Percentiles rank a stretch among this genome's conserved stretches.
These are phyloP conservation scores for Ricinus communis DNA, from an alignment of 345 rosid genomes.

Conservation along the genomic window DNA sequence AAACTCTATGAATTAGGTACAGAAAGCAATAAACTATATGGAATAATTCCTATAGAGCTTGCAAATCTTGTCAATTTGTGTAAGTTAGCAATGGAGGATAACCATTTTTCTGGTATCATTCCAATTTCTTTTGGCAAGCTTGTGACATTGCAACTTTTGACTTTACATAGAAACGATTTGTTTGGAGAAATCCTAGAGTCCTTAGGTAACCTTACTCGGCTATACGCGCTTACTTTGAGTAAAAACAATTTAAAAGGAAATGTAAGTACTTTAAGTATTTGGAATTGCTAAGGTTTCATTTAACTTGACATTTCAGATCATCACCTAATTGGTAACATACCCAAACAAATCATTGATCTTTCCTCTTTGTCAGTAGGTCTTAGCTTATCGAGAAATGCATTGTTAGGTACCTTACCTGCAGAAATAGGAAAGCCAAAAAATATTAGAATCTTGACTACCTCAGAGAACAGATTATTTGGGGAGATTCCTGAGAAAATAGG, in stretches of 20 bases:
- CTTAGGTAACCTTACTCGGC: neutral
- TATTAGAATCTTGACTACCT: neutral
- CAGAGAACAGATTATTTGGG: conserved; percentile 3
- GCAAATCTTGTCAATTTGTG: conserved; percentile 26
- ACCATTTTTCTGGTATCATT: conserved; percentile 18
- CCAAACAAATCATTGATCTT: neutral
- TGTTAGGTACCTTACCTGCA: neutral
- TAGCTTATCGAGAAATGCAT: conserved; percentile 2
- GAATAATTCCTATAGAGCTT: conserved; percentile 9
- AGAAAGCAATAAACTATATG: neutral
- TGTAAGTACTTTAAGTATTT: conserved; percentile 13
- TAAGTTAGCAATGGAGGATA: neutral
- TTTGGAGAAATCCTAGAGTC: conserved; percentile 20
- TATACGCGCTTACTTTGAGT: neutral
- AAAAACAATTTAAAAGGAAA: conserved; percentile 22
- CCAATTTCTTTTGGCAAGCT: conserved; percentile 9
- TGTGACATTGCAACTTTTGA: neutral
- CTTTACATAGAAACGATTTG: neutral
- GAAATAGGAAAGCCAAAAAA: conserved; percentile 7
- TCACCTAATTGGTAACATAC: conserved; percentile 11
- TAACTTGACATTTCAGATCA: neutral
- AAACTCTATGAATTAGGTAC: fast-evolving
- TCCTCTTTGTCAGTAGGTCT: neutral
- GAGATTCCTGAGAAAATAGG: conserved; percentile 14
- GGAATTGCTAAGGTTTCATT: neutral